Evolutionary conservation across 768 basidiomycete species (phyloP).

Genomic region (Boletus sp.): DNA sequence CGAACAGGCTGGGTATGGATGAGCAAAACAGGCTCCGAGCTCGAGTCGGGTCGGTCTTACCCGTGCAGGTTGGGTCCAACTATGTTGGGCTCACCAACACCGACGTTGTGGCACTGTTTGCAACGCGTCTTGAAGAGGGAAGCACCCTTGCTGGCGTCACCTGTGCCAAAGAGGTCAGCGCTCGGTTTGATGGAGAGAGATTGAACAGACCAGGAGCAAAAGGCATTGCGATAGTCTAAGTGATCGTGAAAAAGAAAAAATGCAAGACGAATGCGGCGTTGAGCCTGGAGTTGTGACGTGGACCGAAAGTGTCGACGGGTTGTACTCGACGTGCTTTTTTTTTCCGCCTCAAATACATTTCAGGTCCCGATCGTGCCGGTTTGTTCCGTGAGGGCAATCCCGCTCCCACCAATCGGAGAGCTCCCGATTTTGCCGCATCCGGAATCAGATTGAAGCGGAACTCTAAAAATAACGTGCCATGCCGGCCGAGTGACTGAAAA

Average conservation of each 20-base stretch:
- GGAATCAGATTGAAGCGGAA: background rate
- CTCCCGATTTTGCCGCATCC: background rate
- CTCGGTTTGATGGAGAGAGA: background rate
- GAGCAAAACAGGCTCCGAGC: background rate
- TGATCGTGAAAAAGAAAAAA: too few species aligned
- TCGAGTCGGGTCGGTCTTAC: constrained; percentile 39
- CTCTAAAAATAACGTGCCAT: too few species aligned
- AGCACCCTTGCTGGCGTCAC: constrained; percentile 90
- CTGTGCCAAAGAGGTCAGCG: constrained; percentile 34
- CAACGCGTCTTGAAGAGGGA: constrained; percentile 95
- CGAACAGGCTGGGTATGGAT: constrained; percentile 57
- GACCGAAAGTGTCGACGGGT: constrained; percentile 2
- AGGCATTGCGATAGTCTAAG: constrained; percentile 35
- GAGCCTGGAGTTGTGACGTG: constrained; percentile 6
- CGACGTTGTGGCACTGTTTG: constrained; percentile 90
- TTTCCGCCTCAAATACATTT: constrained; percentile 14
- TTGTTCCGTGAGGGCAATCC: constrained; percentile 20
- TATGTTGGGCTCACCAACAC: constrained; percentile 72
- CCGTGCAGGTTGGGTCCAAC: constrained; percentile 97
- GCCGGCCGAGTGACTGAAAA: too few species aligned
- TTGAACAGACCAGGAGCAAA: constrained; percentile 38
- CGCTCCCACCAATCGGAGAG: constrained; percentile 22
- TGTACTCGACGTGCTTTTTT: constrained; percentile 9
- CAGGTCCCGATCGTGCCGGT: constrained; percentile 28
- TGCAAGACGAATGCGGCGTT: too few species aligned